Evolutionary conservation across 78 protist genomes (phyloP).

Genomic region (Polysphondylium violaceum): DNA sequence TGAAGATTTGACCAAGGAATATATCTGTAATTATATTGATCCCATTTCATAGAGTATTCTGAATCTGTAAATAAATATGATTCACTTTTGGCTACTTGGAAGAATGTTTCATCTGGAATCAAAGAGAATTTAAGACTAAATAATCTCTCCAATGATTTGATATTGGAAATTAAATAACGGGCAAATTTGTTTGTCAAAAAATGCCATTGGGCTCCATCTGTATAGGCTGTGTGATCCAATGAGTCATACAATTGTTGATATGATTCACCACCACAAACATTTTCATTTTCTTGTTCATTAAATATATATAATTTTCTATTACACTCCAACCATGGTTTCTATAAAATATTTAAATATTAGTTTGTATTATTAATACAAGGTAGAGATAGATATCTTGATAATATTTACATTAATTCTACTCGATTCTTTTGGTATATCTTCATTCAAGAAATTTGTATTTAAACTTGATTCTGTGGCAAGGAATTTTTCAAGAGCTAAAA

Average conservation of each 20-base stretch:
- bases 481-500: constrained; percentile 8
- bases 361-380: not conserved
- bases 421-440: not conserved
- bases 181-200: constrained; percentile 20
- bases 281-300: not conserved
- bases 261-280: not conserved
- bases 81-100: constrained; percentile 30
- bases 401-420: not conserved
- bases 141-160: constrained; percentile 16
- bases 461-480: not conserved
- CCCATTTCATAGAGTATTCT: not conserved
- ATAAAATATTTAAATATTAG: not conserved
- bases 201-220: constrained; percentile 74
- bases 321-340: constrained; percentile 33
- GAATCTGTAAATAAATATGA: not conserved
- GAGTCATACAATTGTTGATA: not conserved
- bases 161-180: constrained; percentile 13
- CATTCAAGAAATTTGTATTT: not conserved
- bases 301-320: not conserved
- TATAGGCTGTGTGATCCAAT: not conserved
- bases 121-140: constrained; percentile 38
- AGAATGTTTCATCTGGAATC: constrained; percentile 62
- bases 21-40: constrained; percentile 13
- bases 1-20: constrained; percentile 18
- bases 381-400: not conserved